A percentile compares a stretch with the other conserved stretches of the same genome.
phyloP scores from a whole-genome alignment of 2,329 filamentous ascomycete genomes.

The Sporothrix schenckii region DNA sequence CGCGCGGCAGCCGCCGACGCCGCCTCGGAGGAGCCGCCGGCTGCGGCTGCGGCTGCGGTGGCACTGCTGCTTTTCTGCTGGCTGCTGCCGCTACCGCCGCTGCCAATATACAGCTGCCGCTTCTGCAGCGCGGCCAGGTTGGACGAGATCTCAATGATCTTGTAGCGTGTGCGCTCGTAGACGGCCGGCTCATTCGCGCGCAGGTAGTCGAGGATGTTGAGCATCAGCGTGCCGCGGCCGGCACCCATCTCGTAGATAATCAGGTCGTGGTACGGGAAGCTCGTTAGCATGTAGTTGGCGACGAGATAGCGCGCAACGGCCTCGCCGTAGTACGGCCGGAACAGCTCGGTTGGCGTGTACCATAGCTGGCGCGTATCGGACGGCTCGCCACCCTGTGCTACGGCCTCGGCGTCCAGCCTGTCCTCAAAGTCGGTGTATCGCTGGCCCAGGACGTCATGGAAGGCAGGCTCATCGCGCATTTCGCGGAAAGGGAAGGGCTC shows the following conservation, averaged over 20 bases:
- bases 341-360: constrained; percentile 98
- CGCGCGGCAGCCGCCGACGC: constrained; percentile 53
- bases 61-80: neutral
- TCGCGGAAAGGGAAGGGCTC: constrained; percentile 85
- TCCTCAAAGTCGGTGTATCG: constrained; percentile 93
- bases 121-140: constrained; percentile 78
- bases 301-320: constrained; percentile 95
- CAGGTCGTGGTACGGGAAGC: constrained; percentile 94
- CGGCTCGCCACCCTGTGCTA: constrained; percentile 59
- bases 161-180: constrained; percentile 90
- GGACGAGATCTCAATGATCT: constrained; percentile 92
- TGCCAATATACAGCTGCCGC: constrained; percentile 57
- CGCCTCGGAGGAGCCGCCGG: constrained; percentile 24
- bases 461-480: constrained; percentile 82
- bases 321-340: constrained; percentile 95
- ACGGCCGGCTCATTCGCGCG: constrained; percentile 85
- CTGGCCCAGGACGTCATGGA: constrained; percentile 73
- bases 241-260: constrained; percentile 99
- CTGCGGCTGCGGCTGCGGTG: constrained; percentile 29
- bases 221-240: constrained; percentile 95
- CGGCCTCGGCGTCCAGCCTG: constrained; percentile 70
- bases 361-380: constrained; percentile 83
- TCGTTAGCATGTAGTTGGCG: constrained; percentile 90
- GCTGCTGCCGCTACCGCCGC: neutral
- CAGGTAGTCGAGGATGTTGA: constrained; percentile 97